Evolutionary conservation across 352 stramenopile species (phyloP), one percentile per base, ranked within the genome.

Genomic region (Phytophthora pinifolia): DNA sequence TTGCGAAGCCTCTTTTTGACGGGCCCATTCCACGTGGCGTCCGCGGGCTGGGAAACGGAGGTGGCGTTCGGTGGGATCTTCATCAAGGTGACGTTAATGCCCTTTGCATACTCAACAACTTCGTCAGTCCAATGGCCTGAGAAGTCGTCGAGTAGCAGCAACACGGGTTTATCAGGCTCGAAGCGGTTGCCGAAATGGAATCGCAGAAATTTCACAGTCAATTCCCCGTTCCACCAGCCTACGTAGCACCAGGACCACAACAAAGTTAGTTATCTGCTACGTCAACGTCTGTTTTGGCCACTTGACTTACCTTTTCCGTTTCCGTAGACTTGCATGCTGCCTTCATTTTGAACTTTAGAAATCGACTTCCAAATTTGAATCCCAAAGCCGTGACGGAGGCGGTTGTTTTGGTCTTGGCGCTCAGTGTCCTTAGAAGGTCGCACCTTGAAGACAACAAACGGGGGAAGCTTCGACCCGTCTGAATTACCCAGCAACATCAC

Each of bases 1-100:
- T 29, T 20, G n/a, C 38, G 54, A 9, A 63, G 33, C 15, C 32
- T 7, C 10, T 10, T 36, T 31, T 63, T 63, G 20, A 57, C 44
- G 2, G 46, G 54, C 14, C 36, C 53, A 38, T 56, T 62, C 54
- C 37, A 62, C 4, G 35, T 31, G 3, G 48, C 41, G 32, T 62
- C 44, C 2, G 54, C 45, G 1, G 54, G 45, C 30, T 62, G 37
- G 17, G 35, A 55, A 9, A 55, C 38, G 18, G 36, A 62, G n/a
- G 54, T 62, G 22, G 46, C 46, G 5, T 37, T n/a, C 2, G 54
- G 37, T 2, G 50, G 38, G 1, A 59, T 25, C 15, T 49, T 48
- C 18, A 59, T 22, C 1, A 51, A 27, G 3, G 45, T 29, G 13
- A 63, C 55, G 29, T 63, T 63, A n/a, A 46, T 34, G 10, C 7